Percentiles rank a stretch among this genome's conserved stretches.
Conservation (phyloP, 768 basidiomycete genomes). For the Ramaria rubella region DNA sequence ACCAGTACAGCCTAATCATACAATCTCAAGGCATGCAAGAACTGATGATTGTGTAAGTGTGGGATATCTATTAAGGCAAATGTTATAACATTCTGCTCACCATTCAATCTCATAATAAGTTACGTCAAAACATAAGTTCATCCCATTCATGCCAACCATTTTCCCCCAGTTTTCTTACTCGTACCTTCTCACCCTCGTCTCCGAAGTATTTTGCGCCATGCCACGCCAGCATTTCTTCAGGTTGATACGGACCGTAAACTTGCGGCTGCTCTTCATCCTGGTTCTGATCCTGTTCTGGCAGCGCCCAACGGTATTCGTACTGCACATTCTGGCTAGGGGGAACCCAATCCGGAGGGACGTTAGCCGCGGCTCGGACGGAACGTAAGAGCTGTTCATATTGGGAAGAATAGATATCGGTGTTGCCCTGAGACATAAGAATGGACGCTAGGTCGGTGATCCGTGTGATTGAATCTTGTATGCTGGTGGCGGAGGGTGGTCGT, state of each 20-base stretch:
- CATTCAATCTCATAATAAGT: neutral
- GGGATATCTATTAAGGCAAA: too few species aligned
- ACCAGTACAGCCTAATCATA: neutral
- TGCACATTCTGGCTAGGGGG: conserved; percentile 38
- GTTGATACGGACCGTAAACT: conserved; percentile 73
- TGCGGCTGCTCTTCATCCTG: conserved; percentile 27
- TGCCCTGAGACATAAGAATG: conserved; percentile 80
- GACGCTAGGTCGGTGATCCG: conserved; percentile 80
- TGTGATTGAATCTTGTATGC: conserved; percentile 43
- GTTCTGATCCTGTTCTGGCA: conserved; percentile 36
- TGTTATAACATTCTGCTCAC: too few species aligned
- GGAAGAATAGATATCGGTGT: conserved; percentile 78
- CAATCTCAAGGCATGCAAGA: neutral
- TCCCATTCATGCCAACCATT: conserved; percentile 70
- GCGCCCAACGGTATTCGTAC: conserved; percentile 81
- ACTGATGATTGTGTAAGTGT: neutral
- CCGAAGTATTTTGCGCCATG: conserved; percentile 80
- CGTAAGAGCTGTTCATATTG: conserved; percentile 83
- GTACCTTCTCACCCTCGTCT: conserved; percentile 65
- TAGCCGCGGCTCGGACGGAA: conserved; percentile 62
- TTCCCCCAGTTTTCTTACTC: conserved; percentile 56
- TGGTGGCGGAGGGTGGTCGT: conserved; percentile 13
- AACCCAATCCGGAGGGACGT: conserved; percentile 60
- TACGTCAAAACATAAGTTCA: conserved; percentile 43
- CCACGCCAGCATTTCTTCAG: conserved; percentile 79